phyloP scores from a whole-genome alignment of 257 asterid species.

The Plantago elongata region DNA sequence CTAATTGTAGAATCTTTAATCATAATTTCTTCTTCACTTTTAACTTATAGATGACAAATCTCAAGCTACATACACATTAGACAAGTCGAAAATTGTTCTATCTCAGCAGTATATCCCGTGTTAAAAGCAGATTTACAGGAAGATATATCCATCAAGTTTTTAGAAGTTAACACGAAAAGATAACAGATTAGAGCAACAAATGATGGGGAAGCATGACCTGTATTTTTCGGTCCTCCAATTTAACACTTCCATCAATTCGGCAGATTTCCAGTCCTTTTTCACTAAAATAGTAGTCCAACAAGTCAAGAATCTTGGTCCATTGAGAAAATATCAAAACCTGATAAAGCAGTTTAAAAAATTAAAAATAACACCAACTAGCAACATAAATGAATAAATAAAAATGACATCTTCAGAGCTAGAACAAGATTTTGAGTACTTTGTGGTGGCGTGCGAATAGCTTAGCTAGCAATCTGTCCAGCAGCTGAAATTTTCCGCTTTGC shows the following conservation, averaged over 20 bases:
- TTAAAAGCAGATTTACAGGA: no score
- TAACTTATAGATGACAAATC: no score
- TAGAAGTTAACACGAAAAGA: no score
- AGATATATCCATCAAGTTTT: no score
- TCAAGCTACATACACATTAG: no score
- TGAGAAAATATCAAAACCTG: conserved; percentile 2
- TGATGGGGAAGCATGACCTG: conserved; percentile 39
- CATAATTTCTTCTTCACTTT: no score
- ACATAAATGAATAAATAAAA: not conserved
- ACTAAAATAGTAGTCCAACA: conserved; percentile 92
- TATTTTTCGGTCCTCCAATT: conserved; percentile 87
- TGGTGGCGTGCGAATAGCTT: conserved; percentile 94
- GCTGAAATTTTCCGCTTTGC: conserved; percentile 99
- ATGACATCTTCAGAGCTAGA: conserved; percentile 1
- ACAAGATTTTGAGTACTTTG: conserved; percentile 20
- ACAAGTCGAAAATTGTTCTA: no score
- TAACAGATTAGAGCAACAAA: no score
- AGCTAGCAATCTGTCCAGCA: conserved; percentile 91
- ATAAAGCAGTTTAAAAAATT: not conserved
- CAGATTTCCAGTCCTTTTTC: conserved; percentile 78
- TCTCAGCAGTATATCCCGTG: no score
- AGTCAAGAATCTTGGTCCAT: conserved; percentile 88
- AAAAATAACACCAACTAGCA: not conserved
- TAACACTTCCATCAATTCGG: conserved; percentile 96
- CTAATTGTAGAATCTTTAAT: no score